Evolutionary conservation across 176 grass and related monocot genomes (phyloP), one percentile per base, ranked within the genome.

Genomic region (Carex kokanica): DNA sequence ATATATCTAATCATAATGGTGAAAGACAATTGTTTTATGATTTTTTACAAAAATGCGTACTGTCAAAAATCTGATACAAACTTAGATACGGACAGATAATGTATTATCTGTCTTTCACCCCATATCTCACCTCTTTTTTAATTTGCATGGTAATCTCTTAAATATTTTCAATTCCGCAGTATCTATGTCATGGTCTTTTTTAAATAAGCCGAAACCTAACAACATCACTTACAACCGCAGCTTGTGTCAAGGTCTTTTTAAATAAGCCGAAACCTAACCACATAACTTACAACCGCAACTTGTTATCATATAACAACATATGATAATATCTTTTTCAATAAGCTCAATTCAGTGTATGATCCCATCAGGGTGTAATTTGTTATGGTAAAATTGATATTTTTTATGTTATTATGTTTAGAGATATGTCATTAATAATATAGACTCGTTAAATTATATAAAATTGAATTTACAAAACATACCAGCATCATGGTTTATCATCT

Each of bases 401-500:
- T 60, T 23, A 60, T 62, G 20, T 62, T 62, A 62, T 62, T 12
- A 12, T 25, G 45, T 62, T 21, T 62, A 62, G 21, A 62, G 9
- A 62, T 25, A 23, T 25, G 20, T 62, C 23, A 62, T 25, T 62
- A 43, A 63, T 12, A 4, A 69, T 68, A 9, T 40, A 43, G 6
- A 13, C 16, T 18, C 10, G 36, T 70, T 20, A 41, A 70, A n/a
- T 69, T 70, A 70, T 17, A 70, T 43, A 10, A 62, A 5, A 53
- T 59, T 16, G 4, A 12, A n/a, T 31, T 82, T 41, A 34, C 5
- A 31, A 74, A 25, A 40, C 78, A 63, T 17, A 54, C 3, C n/a
- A 15, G 51, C 38, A 52, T 62, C 15, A 88, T 78, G 25, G 40
- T 78, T 51, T 64, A 54, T 27, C 36, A 70, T 36, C n/a, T 70